Conservation (phyloP, 768 basidiomycete species). For the Naganishia kalamii region DNA sequence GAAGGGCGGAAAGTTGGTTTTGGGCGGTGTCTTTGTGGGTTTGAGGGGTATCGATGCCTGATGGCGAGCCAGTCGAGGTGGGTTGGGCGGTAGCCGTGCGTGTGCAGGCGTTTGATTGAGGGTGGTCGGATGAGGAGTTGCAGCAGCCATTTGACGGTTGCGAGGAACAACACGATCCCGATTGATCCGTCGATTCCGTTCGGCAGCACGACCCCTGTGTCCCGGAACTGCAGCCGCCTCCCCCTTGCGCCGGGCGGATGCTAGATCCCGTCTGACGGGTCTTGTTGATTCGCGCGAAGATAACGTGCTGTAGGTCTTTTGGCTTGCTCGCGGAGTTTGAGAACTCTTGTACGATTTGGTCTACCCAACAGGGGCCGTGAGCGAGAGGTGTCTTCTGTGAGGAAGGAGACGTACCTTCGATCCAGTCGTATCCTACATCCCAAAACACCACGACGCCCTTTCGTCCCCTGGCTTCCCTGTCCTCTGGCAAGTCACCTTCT, state of each 20-base stretch:
- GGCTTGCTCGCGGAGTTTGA: slow-evolving; percentile 19
- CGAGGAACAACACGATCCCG: neutral
- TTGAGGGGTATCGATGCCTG: neutral
- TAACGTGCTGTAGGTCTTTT: slow-evolving; percentile 12
- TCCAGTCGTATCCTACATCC: slow-evolving; percentile 71
- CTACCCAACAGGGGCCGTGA: slow-evolving; percentile 7
- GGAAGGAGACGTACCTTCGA: slow-evolving; percentile 52
- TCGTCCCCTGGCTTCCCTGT: slow-evolving; percentile 25
- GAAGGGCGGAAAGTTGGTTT: neutral
- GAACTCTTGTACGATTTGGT: slow-evolving; percentile 29
- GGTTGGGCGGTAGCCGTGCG: neutral
- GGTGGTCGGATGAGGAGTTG: neutral
- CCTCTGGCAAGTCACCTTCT: neutral
- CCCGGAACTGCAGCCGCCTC: neutral
- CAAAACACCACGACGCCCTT: slow-evolving; percentile 56
- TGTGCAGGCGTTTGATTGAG: neutral
- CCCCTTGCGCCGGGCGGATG: neutral
- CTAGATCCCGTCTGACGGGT: neutral
- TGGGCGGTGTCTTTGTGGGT: neutral
- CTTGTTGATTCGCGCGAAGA: slow-evolving; percentile 35
- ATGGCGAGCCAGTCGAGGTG: neutral
- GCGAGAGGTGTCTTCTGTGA: neutral
- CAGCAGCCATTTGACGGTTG: neutral
- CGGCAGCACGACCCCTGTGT: neutral
- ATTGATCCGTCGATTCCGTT: neutral